These are phyloP conservation scores for Colletotrichum godetiae DNA, from an alignment of 2,329 filamentous ascomycete genomes.

Conservation along the genomic window DNA sequence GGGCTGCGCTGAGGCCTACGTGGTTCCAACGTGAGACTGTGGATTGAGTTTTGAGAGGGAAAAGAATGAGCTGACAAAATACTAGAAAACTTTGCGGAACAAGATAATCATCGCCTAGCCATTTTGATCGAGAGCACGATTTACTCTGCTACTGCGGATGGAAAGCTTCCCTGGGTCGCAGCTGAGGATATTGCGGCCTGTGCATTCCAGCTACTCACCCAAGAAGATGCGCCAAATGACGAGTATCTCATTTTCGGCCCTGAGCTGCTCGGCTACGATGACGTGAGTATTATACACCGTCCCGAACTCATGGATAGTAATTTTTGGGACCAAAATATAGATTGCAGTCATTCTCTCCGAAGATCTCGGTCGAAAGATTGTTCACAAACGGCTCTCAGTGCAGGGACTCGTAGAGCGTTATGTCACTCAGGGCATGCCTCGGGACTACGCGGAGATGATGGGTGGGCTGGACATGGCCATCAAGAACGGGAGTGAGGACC, in stretches of 20 bases:
- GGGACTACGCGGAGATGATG: constrained; percentile 46
- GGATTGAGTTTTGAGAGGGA: too few relatives aligned
- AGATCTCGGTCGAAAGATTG: constrained; percentile 46
- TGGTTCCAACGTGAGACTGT: constrained; percentile 63
- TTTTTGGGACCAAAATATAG: too few relatives aligned
- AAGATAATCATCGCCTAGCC: constrained; percentile 37
- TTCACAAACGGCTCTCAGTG: constrained; percentile 47
- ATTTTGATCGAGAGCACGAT: constrained; percentile 54
- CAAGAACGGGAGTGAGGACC: constrained; percentile 48
- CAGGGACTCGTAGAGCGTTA: constrained; percentile 42
- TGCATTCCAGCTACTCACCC: constrained; percentile 52
- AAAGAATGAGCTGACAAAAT: not conserved
- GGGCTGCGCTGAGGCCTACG: constrained; percentile 55
- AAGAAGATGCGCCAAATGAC: constrained; percentile 51
- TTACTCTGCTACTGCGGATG: constrained; percentile 55
- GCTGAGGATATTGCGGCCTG: constrained; percentile 59
- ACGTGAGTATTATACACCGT: too few relatives aligned
- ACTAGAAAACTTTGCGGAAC: constrained; percentile 57
- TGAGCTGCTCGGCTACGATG: constrained; percentile 48
- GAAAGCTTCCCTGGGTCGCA: constrained; percentile 59
- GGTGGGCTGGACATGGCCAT: constrained; percentile 46
- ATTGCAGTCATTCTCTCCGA: too few relatives aligned
- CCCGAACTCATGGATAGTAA: too few relatives aligned
- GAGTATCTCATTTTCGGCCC: constrained; percentile 52
- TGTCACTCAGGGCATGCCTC: constrained; percentile 42